phyloP scores from a whole-genome alignment of 768 basidiomycete genomes.

The Mycena chlorophos region DNA sequence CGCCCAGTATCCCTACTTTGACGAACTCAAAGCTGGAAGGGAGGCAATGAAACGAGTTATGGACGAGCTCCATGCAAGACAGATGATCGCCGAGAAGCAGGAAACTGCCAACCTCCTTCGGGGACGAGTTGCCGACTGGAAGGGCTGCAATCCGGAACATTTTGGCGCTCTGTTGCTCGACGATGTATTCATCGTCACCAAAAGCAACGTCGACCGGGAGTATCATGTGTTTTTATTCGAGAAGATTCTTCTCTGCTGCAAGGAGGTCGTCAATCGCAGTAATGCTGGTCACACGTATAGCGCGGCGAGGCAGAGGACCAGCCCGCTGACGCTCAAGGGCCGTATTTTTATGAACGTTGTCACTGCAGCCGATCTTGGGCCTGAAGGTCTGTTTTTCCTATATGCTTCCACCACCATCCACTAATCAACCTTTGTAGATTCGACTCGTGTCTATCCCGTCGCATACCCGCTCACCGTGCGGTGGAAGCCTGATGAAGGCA shows the following conservation, averaged over 20 bases:
- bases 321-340: too few relatives aligned
- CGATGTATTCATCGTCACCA: slow-evolving; percentile 91
- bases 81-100: slow-evolving; percentile 86
- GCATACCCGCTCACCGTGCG: too few relatives aligned
- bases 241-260: slow-evolving; percentile 97
- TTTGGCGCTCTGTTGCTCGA: slow-evolving; percentile 93
- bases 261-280: too few relatives aligned
- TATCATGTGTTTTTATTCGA: slow-evolving; percentile 98
- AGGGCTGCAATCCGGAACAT: slow-evolving; percentile 89
- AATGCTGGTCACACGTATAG: too few relatives aligned
- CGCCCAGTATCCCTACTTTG: slow-evolving; percentile 62
- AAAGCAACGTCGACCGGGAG: slow-evolving; percentile 90
- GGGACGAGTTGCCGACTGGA: slow-evolving; percentile 93
- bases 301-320: too few relatives aligned
- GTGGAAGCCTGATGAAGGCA: too few relatives aligned
- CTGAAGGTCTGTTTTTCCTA: too few relatives aligned
- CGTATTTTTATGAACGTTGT: too few relatives aligned
- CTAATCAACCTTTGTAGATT: too few relatives aligned
- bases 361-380: too few relatives aligned
- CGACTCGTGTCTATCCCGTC: too few relatives aligned
- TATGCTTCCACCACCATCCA: too few relatives aligned
- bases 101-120: slow-evolving; percentile 81
- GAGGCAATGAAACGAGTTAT: slow-evolving; percentile 87
- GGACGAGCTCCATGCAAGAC: slow-evolving; percentile 90
- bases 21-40: slow-evolving; percentile 80